Evolutionary conservation across 2,329 filamentous ascomycete genomes (phyloP).

Genomic region (Pochonia chlamydosporia): DNA sequence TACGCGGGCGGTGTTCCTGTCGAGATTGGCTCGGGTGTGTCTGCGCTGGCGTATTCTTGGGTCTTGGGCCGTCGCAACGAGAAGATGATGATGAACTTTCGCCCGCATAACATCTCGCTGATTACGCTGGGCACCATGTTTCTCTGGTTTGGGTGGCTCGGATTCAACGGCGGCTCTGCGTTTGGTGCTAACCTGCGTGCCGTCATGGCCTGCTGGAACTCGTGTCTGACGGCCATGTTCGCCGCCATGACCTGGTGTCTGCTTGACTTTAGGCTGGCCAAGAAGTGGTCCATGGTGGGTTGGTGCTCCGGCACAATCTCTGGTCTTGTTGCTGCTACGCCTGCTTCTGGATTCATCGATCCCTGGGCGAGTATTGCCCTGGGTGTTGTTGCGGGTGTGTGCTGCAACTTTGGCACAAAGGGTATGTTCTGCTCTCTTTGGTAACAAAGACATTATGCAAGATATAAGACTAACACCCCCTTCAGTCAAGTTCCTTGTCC

Average conservation of each 20-base stretch:
- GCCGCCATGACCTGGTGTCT: slow-evolving; percentile 90
- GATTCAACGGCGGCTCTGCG: slow-evolving; percentile 94
- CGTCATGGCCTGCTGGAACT: slow-evolving; percentile 97
- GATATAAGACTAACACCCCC: too few species aligned
- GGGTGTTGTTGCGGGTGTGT: slow-evolving; percentile 59
- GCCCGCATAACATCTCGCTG: slow-evolving; percentile 95
- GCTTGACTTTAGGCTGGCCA: slow-evolving; percentile 88
- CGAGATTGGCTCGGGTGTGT: slow-evolving; percentile 92
- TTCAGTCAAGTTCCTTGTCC: slow-evolving; percentile 53
- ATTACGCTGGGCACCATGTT: slow-evolving; percentile 93
- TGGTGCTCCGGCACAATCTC: slow-evolving; percentile 69
- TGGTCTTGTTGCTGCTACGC: slow-evolving; percentile 64
- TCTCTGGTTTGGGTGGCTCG: slow-evolving; percentile 98
- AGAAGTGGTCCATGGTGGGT: slow-evolving; percentile 83
- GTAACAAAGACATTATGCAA: neutral
- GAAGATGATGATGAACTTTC: slow-evolving; percentile 99
- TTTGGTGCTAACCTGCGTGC: slow-evolving; percentile 93
- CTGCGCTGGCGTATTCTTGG: slow-evolving; percentile 91
- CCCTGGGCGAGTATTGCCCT: slow-evolving; percentile 63
- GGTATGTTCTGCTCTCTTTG: slow-evolving; percentile 18
- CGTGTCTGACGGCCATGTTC: slow-evolving; percentile 87
- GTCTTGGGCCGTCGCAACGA: slow-evolving; percentile 93
- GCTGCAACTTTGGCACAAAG: slow-evolving; percentile 65
- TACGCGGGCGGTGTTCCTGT: slow-evolving; percentile 96
- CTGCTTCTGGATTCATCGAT: slow-evolving; percentile 62